Evolutionary conservation across 2,329 filamentous ascomycete species (phyloP).

Genomic region (Fusarium camptoceras): DNA sequence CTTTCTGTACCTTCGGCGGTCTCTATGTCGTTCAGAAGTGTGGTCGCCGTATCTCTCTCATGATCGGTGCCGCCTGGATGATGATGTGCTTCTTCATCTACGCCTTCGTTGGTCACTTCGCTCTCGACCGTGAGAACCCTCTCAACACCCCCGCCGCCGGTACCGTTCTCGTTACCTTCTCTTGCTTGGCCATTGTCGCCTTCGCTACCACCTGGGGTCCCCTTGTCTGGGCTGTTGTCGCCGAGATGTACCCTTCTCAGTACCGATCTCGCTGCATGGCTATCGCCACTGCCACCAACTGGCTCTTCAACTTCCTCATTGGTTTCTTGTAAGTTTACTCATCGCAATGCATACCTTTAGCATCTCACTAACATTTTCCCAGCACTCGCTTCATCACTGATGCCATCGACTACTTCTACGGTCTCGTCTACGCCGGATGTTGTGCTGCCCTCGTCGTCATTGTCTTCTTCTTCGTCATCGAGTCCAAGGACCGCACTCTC

Average conservation of each 20-base stretch:
- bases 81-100: conserved; percentile 64
- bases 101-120: conserved; percentile 61
- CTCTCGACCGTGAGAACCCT: conserved; percentile 56
- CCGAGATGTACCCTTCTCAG: conserved; percentile 72
- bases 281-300: conserved; percentile 68
- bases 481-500: conserved; percentile 76
- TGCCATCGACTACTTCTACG: conserved; percentile 76
- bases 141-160: conserved; percentile 62
- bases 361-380: conserved; percentile 35
- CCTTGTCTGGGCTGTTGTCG: conserved; percentile 73
- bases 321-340: conserved; percentile 58
- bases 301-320: conserved; percentile 74
- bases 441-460: conserved; percentile 71
- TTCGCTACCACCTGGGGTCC: conserved; percentile 79
- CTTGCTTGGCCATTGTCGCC: conserved; percentile 74
- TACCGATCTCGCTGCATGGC: conserved; percentile 67
- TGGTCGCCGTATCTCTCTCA: conserved; percentile 72
- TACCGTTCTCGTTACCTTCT: conserved; percentile 73
- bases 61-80: conserved; percentile 72
- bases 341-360: accelerated
- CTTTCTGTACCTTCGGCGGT: conserved; percentile 72
- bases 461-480: conserved; percentile 81
- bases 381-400: conserved; percentile 78
- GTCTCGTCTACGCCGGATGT: conserved; percentile 77
- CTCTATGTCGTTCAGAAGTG: conserved; percentile 74